Evolutionary conservation across 2,329 filamentous ascomycete genomes (phyloP).

Genomic region (Talaromyces sp.): DNA sequence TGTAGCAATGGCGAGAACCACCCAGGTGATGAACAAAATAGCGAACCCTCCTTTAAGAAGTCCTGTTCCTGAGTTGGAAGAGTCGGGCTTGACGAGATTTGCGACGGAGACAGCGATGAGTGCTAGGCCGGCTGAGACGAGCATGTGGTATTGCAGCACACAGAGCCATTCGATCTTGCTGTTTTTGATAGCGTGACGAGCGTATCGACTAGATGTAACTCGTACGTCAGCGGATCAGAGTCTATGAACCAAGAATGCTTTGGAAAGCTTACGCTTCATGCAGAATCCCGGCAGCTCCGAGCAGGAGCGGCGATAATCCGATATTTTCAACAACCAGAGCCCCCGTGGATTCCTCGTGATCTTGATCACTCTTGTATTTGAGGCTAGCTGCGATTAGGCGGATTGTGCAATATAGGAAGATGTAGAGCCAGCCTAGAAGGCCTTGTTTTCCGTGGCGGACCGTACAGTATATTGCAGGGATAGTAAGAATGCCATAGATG

Average conservation of each 20-base stretch:
- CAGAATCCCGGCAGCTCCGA: constrained; percentile 9
- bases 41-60: constrained; percentile 15
- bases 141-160: constrained; percentile 16
- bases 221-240: neutral
- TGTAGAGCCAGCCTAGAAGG: constrained; percentile 9
- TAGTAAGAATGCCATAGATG: constrained; percentile 2
- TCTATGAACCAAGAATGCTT: no score
- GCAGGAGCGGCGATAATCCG: constrained; percentile 12
- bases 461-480: constrained; percentile 8
- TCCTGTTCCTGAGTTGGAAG: neutral
- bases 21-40: constrained; percentile 11
- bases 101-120: constrained; percentile 11
- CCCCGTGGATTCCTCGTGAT: neutral
- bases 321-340: constrained; percentile 13
- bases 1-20: neutral
- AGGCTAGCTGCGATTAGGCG: constrained; percentile 11
- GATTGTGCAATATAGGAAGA: constrained; percentile 11
- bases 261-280: constrained; percentile 9
- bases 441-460: constrained; percentile 11
- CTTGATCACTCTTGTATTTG: constrained; percentile 2
- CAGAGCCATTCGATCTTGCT: constrained; percentile 14
- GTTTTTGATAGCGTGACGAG: constrained; percentile 6
- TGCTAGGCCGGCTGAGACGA: constrained; percentile 13
- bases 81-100: neutral
- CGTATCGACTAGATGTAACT: neutral